Evolutionary conservation across 768 basidiomycete genomes (phyloP).

Genomic region (Trametopsis cervina): DNA sequence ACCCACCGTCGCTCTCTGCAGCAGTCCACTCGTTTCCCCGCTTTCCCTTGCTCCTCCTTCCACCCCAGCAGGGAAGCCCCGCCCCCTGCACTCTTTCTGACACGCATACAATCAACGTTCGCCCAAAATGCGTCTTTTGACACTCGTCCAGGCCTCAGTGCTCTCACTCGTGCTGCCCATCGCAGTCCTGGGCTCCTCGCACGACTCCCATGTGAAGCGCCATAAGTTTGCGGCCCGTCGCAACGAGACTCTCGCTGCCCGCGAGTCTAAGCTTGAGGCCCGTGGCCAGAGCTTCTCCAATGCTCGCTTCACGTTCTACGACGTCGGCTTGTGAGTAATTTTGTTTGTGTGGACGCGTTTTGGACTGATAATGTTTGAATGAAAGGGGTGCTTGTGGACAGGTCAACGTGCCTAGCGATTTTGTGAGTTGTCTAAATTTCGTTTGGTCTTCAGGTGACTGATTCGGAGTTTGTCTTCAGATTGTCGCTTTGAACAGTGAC

Average conservation of each 20-base stretch:
- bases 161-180: conserved; percentile 20
- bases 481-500: conserved; percentile 30
- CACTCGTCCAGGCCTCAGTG: conserved; percentile 15
- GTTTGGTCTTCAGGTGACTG: too few species aligned
- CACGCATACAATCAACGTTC: conserved; percentile 3
- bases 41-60: not conserved
- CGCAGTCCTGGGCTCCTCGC: conserved; percentile 13
- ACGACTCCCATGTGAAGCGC: conserved; percentile 15
- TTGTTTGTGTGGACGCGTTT: not conserved
- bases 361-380: not conserved
- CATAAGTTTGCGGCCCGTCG: conserved; percentile 23
- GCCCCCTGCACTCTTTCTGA: conserved; percentile 5
- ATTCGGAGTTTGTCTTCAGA: too few species aligned
- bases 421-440: conserved; percentile 18
- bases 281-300: conserved; percentile 17
- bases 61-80: too few species aligned
- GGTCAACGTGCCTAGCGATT: conserved; percentile 25
- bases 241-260: conserved; percentile 10
- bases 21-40: not conserved
- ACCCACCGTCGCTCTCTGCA: not conserved
- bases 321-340: conserved; percentile 28
- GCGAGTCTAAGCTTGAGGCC: too few species aligned
- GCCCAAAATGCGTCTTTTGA: conserved; percentile 18
- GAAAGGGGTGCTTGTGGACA: conserved; percentile 29
- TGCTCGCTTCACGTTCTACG: conserved; percentile 29